Evolutionary conservation across 257 asterid genomes (phyloP).

Genomic region (Solanum medicagineum): DNA sequence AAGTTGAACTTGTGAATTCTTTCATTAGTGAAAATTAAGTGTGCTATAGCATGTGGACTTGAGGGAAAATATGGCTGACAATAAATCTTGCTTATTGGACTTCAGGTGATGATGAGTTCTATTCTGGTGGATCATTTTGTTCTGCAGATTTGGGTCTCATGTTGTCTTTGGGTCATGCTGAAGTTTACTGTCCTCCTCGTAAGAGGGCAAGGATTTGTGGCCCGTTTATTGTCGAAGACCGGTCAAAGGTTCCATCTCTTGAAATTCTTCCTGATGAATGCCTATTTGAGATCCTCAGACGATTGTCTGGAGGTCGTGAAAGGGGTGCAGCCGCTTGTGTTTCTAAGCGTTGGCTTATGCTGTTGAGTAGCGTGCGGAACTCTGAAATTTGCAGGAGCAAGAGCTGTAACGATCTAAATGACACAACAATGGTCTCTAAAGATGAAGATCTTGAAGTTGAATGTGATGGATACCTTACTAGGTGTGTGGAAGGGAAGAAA

Average conservation of each 20-base stretch:
- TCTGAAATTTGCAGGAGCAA: slow-evolving; percentile 44
- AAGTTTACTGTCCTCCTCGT: slow-evolving; percentile 60
- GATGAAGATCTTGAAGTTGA: not conserved
- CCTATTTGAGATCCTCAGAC: slow-evolving; percentile 74
- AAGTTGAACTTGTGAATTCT: not conserved
- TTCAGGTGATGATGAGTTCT: slow-evolving; percentile 73
- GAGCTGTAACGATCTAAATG: slow-evolving; percentile 2
- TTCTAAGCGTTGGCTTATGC: slow-evolving; percentile 76
- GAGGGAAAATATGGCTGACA: not conserved
- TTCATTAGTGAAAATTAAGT: not conserved
- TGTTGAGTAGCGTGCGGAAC: slow-evolving; percentile 47
- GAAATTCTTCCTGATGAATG: slow-evolving; percentile 84
- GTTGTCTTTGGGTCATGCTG: slow-evolving; percentile 51
- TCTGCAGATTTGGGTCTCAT: slow-evolving; percentile 50
- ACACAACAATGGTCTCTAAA: not conserved
- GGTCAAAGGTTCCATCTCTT: slow-evolving; percentile 36
- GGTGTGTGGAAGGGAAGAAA: slow-evolving; percentile 10
- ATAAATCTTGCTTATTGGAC: not conserved
- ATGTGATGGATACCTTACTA: slow-evolving; percentile 9
- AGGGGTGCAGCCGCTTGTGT: slow-evolving; percentile 74
- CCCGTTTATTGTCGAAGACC: slow-evolving; percentile 25
- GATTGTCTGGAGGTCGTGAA: slow-evolving; percentile 52
- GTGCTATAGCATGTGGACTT: not conserved
- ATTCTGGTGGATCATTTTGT: slow-evolving; percentile 24
- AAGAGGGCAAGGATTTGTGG: slow-evolving; percentile 55